Percentiles rank a stretch among this genome's conserved stretches.
phyloP scores from a whole-genome alignment of 1,284 basidiomycete genomes.

The Xerocomus minutiporus region DNA sequence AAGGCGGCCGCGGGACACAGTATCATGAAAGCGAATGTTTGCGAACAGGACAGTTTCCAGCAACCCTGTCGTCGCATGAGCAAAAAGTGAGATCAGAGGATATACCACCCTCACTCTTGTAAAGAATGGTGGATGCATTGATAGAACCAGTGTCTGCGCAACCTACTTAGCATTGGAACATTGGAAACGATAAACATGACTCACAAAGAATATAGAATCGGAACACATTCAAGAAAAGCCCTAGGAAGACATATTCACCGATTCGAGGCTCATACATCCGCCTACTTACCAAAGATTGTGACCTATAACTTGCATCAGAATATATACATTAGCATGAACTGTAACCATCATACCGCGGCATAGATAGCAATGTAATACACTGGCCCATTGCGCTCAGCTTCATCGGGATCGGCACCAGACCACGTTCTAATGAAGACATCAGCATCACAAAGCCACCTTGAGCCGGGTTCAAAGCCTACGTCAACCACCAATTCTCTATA shows the following conservation, averaged over 20 bases:
- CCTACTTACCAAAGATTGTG: slow-evolving; percentile 36
- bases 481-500: slow-evolving; percentile 79
- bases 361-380: slow-evolving; percentile 78
- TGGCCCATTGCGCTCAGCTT: slow-evolving; percentile 44
- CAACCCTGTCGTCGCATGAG: slow-evolving; percentile 45
- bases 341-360: slow-evolving; percentile 45
- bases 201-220: slow-evolving; percentile 66
- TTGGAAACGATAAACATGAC: slow-evolving; percentile 19
- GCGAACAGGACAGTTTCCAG: slow-evolving; percentile 86
- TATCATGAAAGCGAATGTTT: slow-evolving; percentile 91
- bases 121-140: slow-evolving; percentile 64
- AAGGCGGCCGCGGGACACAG: slow-evolving; percentile 79
- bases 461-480: slow-evolving; percentile 38
- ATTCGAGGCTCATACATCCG: neutral
- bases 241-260: slow-evolving; percentile 28
- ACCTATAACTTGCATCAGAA: slow-evolving; percentile 32
- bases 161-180: slow-evolving; percentile 9
- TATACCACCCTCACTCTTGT: slow-evolving; percentile 51
- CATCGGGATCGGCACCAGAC: slow-evolving; percentile 50
- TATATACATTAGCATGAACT: neutral
- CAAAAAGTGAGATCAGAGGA: neutral
- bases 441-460: slow-evolving; percentile 3
- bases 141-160: slow-evolving; percentile 61
- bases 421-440: slow-evolving; percentile 47
- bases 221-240: slow-evolving; percentile 60